Evolutionary conservation across 257 asterid genomes (phyloP), one percentile per base, ranked within the genome.

Genomic region (Solanum etuberosum): DNA sequence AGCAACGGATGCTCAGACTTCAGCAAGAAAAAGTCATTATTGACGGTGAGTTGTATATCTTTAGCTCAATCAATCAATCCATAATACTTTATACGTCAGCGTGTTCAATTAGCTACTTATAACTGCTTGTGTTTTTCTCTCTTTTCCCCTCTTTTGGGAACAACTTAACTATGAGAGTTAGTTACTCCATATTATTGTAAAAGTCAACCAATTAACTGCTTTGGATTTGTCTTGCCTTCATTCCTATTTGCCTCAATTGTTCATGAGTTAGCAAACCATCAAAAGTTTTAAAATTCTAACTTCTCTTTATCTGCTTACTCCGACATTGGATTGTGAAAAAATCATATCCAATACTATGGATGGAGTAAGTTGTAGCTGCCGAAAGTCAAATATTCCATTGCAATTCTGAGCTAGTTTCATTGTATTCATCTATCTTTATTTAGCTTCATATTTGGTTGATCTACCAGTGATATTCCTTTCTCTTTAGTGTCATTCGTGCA

Each of bases 21-120:
- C 93, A 92, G 88, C 94, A 90, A 87, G 89, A 94, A 88, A 93
- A 93, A 86, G 89, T 91, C 87, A 35, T 92, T 46, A 93, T 92
- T 42, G 97, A 96, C 76, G 93, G 99, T 96, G 84, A 92, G 92
- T 74, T 25, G 12, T 29, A 0, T 40, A 15, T 16, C 42, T 29
- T 80, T n/a, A 57, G 61, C 71, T 63, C 71, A 63, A 37, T 48
- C 37, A 67, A 16, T 85, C 78, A 77, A 78, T 78, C 65, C 40
- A 29, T 29, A 18, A 80, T 81, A 9, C 43, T 48, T 21, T 78
- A 16, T 81, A 29, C 13, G 20, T 29, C 11, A 27, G 6, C 0
- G 4, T 27, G 27, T 80, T 80, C 38, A 27, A 80, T 2, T 18
- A 48, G 67, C 42, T 81, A 81, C 29, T 29, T 3, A n/a, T 63